A percentile compares a stretch with the other conserved stretches of the same genome.
Conservation (phyloP, 2,329 filamentous ascomycete genomes). For the Cercospora sesami region DNA sequence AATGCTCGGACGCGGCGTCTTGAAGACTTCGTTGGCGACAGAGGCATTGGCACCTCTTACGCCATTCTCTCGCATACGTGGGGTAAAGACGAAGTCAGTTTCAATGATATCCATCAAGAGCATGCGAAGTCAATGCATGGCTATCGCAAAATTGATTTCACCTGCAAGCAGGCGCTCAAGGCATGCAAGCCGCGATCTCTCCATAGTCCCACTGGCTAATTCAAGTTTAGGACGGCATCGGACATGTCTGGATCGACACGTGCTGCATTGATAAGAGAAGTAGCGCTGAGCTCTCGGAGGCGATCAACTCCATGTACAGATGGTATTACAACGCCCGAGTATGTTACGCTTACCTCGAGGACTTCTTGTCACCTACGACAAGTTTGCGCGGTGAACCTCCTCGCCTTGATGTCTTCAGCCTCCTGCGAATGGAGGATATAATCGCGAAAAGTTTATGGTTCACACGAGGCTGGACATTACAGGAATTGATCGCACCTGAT, state of each 20-base stretch:
- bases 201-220: too few relatives aligned
- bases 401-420: too few relatives aligned
- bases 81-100: slow-evolving; percentile 18
- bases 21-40: slow-evolving; percentile 5
- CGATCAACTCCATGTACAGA: slow-evolving; percentile 15
- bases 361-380: neutral
- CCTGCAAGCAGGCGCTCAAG: slow-evolving; percentile 13
- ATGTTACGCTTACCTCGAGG: slow-evolving; percentile 24
- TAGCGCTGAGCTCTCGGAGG: slow-evolving; percentile 19
- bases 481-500: neutral
- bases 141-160: slow-evolving; percentile 14
- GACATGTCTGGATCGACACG: slow-evolving; percentile 19
- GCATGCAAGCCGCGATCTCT: neutral
- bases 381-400: neutral
- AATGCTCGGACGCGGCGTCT: slow-evolving; percentile 14
- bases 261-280: slow-evolving; percentile 29
- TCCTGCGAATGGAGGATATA: too few relatives aligned
- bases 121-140: neutral
- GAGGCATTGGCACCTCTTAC: slow-evolving; percentile 10
- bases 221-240: slow-evolving; percentile 7
- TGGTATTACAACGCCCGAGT: slow-evolving; percentile 17
- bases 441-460: too few relatives aligned
- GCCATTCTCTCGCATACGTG: slow-evolving; percentile 27
- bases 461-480: neutral
- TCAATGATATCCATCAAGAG: slow-evolving; percentile 4